A percentile compares a stretch with the other conserved stretches of the same genome.
Conservation (phyloP, 2,329 filamentous ascomycete genomes). For the Cladosporium halotolerans region DNA sequence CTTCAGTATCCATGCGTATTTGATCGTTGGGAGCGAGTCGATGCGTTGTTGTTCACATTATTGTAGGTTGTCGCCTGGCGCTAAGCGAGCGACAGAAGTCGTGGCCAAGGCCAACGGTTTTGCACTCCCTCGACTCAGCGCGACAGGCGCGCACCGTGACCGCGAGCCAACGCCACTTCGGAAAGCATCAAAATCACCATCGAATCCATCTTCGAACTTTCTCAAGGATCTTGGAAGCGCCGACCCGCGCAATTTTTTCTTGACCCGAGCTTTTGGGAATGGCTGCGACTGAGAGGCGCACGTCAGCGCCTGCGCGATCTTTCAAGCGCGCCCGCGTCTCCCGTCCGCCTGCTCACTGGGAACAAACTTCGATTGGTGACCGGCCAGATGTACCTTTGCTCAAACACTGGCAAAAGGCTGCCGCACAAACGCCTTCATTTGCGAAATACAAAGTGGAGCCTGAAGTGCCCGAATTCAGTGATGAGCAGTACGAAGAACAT, state of each 20-base stretch:
- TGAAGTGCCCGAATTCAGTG: constrained; percentile 71
- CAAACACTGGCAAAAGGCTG: constrained; percentile 13
- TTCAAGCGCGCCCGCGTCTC: constrained; percentile 13
- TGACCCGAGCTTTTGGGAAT: not conserved
- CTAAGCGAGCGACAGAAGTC: not conserved
- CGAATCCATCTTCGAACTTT: not conserved
- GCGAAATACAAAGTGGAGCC: constrained; percentile 83
- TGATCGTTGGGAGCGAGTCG: not conserved
- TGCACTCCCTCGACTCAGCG: too few species aligned
- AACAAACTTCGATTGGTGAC: constrained; percentile 6
- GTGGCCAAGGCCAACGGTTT: not conserved
- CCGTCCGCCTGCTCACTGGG: constrained; percentile 13
- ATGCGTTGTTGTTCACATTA: not conserved
- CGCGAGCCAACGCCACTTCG: not conserved
- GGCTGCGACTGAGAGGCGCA: constrained; percentile 8
- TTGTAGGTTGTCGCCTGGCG: too few species aligned
- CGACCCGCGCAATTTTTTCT: not conserved
- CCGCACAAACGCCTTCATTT: constrained; percentile 42
- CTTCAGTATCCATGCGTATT: too few species aligned
- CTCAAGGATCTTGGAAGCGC: not conserved
- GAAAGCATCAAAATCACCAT: not conserved
- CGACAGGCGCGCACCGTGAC: not conserved
- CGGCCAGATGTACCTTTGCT: constrained; percentile 6
- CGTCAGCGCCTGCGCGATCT: constrained; percentile 9
- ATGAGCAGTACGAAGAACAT: constrained; percentile 75